Evolutionary conservation across 192 early-diverging fungal species (phyloP), one percentile per base, ranked within the genome.

Genomic region (Helicostylum pulchrum): DNA sequence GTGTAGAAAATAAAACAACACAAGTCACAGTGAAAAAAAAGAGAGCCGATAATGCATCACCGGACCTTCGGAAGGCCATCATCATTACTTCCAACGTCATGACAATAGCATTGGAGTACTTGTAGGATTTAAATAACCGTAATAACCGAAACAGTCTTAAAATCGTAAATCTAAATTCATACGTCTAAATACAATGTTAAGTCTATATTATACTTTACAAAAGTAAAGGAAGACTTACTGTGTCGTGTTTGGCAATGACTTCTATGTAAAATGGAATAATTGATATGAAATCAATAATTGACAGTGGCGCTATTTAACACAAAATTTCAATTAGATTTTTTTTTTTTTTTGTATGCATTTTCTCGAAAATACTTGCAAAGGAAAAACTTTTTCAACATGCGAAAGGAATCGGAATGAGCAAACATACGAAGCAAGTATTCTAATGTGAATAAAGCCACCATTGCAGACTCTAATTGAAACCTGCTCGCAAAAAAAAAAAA

Each of bases 41-140:
- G 19, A 92, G 71, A 0, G 89, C 90, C 36, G 83, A 76, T 20
- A 92, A 70, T 0, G 89, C 89, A 70, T 92, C 90, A 43, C 85
- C 77, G 61, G 85, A 87, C 48, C 89, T 76, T 65, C 86, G 87
- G 14, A 90, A 82, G 14, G 90, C 88, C 14, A 90, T 82, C 61
- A 92, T 85, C 85, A 92, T 87, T 51, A 92, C 90, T 47, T 92
- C 90, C 30, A 92, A 90, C 1, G 89, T 90, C 83, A 92, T 85
- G 55, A 90, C 81, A 58, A 92, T 82, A 11, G 90, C 84, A 45
- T 86, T 88, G 53, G 88, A 90, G 74, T 92, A 90, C 63, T 90
- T 90, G 70, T 90, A 92, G 6, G 87, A 87, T 46, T 88, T 88
- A 72, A 92, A 92, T 3, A 92, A 80, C 19, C 90, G 83, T 50